Base-by-base conservation (phyloP, 2,329 filamentous ascomycete genomes). In the Microascus cirrosus region DNA sequence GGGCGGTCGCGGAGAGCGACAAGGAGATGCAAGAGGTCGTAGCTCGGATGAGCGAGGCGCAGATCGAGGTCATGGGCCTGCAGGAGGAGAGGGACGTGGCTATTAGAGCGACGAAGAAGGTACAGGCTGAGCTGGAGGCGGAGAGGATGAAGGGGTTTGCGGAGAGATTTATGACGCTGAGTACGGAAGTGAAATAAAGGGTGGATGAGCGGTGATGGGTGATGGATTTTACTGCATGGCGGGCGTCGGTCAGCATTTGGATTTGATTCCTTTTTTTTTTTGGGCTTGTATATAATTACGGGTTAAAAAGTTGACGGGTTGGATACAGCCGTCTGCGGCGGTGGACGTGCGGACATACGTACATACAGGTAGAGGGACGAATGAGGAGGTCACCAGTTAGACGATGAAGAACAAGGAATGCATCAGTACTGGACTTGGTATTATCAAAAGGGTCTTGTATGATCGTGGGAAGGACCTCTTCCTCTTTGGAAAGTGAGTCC, bases 11-110 rank as follows among this genome's bases (percentile, higher is more conserved):
- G 10, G 70, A 73, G 39, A 69, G 72, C 12, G 90, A 94, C 66
- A 78, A 77, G 53, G 89, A 93, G 71, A 92, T 94, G 86, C 84
- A 90, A 66, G 85, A 89, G 66, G 89, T 94, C 6, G 85, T 94
- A 18, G 79, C 84, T 60, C 81, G 83, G 64, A 93, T 95, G 85
- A 92, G 89, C 72, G 77, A 78, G 64, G 87, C 89, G 28, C 89
- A 94, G 73, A 88, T 93, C 62, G 87, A 92, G 71, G 89, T 94
- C 53, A 83, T 88, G 65, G 86, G 90, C 68, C 77, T 95, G 54
- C 89, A 92, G 69, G 82, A 83, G 63, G 83, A 87, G 70, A 80
- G 83, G 64, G 89, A 94, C 66, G 83, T 86, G 63, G 88, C 89
- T 24, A 81, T 89, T 64, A 81, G 83, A 55, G 81, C 87, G 69